A percentile compares a stretch with the other conserved stretches of the same genome.
phyloP scores from a whole-genome alignment of 2,329 filamentous ascomycete species.

The Colletotrichum agaves region DNA sequence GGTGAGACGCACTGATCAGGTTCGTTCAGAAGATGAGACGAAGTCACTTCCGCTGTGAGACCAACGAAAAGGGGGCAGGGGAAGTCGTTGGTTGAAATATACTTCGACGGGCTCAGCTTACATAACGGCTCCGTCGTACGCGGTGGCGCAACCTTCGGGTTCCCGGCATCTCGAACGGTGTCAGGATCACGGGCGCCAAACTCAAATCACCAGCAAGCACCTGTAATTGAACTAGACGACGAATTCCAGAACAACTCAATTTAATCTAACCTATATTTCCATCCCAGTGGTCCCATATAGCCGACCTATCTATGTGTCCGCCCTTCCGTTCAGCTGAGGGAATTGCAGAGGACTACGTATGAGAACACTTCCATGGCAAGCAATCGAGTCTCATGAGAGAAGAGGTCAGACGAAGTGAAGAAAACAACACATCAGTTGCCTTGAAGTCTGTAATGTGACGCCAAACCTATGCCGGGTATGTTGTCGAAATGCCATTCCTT shows the following conservation, averaged over 20 bases:
- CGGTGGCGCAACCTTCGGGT: conserved; percentile 5
- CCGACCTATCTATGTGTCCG: too few species aligned
- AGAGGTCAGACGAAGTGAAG: not conserved
- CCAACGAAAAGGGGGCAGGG: too few species aligned
- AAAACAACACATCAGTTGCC: conserved; percentile 22
- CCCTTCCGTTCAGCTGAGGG: too few species aligned
- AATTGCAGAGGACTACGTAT: too few species aligned
- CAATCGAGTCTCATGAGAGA: too few species aligned
- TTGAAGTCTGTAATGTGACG: conserved; percentile 34
- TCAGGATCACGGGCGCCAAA: not conserved
- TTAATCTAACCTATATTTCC: conserved; percentile 19
- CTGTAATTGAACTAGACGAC: not conserved
- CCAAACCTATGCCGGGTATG: conserved; percentile 37
- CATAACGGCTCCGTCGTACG: conserved; percentile 2
- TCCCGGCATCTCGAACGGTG: not conserved
- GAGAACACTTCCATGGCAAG: too few species aligned
- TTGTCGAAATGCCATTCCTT: conserved; percentile 35
- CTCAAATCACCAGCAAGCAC: not conserved
- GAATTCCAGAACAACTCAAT: conserved; percentile 2
- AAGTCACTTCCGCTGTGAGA: too few species aligned
- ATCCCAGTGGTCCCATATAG: not conserved
- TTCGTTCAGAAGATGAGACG: not conserved
- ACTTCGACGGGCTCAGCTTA: conserved; percentile 1
- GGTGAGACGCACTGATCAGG: not conserved
- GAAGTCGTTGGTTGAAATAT: not conserved